Percentiles rank a stretch among this genome's conserved stretches.
Conservation (phyloP, 2,329 filamentous ascomycete genomes). For the Hypoxylon sp. region DNA sequence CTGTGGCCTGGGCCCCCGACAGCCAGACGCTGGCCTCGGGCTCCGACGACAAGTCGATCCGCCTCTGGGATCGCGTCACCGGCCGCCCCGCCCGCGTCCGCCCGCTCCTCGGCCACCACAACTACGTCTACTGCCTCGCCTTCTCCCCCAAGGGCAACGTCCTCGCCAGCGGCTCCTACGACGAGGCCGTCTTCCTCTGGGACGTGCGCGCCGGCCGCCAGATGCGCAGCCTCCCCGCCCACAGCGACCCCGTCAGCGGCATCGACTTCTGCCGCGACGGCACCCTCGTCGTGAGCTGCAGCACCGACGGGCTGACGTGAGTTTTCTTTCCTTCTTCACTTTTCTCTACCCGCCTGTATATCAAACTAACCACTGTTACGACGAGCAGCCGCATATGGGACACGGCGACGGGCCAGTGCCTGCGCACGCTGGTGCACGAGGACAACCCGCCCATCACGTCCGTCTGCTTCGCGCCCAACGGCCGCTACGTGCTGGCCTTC, state of each 20-base stretch:
- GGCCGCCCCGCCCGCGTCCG: slow-evolving; percentile 62
- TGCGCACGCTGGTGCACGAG: slow-evolving; percentile 94
- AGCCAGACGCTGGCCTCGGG: slow-evolving; percentile 87
- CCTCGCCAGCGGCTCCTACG: slow-evolving; percentile 92
- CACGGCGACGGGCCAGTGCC: slow-evolving; percentile 90
- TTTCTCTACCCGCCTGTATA: not conserved
- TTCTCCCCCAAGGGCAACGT: slow-evolving; percentile 99
- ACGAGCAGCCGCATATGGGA: slow-evolving; percentile 83
- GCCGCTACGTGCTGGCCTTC: slow-evolving; percentile 89
- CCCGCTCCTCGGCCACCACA: slow-evolving; percentile 85
- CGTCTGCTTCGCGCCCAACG: slow-evolving; percentile 93
- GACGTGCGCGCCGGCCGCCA: slow-evolving; percentile 86
- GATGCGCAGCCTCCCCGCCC: slow-evolving; percentile 91
- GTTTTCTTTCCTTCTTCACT: slow-evolving; percentile 41
- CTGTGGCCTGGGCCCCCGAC: slow-evolving; percentile 93
- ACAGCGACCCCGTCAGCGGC: slow-evolving; percentile 91
- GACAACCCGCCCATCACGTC: slow-evolving; percentile 90
- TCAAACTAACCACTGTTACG: not conserved
- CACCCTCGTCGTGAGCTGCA: slow-evolving; percentile 89
- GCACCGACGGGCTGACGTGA: slow-evolving; percentile 86
- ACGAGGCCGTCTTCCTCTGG: slow-evolving; percentile 97
- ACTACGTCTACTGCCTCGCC: slow-evolving; percentile 92
- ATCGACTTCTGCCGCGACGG: slow-evolving; percentile 95
- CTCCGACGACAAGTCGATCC: slow-evolving; percentile 94
- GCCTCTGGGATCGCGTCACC: slow-evolving; percentile 83